Evolutionary conservation across 2,329 filamentous ascomycete genomes (phyloP).

Genomic region (Hymenotorrendiella dingleyae): DNA sequence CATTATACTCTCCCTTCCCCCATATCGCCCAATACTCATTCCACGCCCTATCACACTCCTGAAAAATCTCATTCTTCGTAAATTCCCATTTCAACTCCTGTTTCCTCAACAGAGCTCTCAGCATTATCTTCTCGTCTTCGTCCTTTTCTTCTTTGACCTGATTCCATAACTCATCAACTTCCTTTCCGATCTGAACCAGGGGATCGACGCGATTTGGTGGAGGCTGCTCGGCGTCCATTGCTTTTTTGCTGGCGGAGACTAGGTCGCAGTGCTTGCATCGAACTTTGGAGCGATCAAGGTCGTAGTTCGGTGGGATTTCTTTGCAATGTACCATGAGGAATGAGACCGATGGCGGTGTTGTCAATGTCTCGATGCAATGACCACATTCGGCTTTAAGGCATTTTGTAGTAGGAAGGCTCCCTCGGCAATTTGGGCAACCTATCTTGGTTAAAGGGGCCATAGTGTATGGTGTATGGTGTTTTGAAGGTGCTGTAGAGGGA

Average conservation of each 20-base stretch:
- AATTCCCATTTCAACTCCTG: conserved; percentile 8
- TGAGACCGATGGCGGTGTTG: conserved; percentile 18
- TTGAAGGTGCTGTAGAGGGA: too few species aligned
- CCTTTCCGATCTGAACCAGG: conserved; percentile 12
- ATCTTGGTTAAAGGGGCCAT: too few species aligned
- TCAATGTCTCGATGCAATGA: conserved; percentile 2
- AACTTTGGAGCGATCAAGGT: conserved; percentile 16
- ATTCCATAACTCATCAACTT: conserved; percentile 13
- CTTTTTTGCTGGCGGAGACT: conserved; percentile 11
- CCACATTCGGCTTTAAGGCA: conserved; percentile 12
- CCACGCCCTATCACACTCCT: conserved; percentile 18
- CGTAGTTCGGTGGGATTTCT: conserved; percentile 6
- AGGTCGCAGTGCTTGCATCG: conserved; percentile 25
- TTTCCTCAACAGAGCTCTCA: conserved; percentile 9
- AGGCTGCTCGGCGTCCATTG: conserved; percentile 13
- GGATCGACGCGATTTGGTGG: conserved; percentile 10
- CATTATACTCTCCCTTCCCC: conserved; percentile 12
- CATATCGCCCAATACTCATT: conserved; percentile 24
- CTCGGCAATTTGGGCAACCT: conserved; percentile 1
- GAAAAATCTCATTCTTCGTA: conserved; percentile 7
- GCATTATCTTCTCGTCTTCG: conserved; percentile 13
- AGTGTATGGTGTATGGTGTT: too few species aligned
- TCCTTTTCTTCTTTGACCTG: conserved; percentile 14
- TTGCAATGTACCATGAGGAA: conserved; percentile 15
- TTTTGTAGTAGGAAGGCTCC: not conserved